A percentile compares a stretch with the other conserved stretches of the same genome.
Conservation (phyloP, 306 rosid species). For the Arachis stenosperma region DNA sequence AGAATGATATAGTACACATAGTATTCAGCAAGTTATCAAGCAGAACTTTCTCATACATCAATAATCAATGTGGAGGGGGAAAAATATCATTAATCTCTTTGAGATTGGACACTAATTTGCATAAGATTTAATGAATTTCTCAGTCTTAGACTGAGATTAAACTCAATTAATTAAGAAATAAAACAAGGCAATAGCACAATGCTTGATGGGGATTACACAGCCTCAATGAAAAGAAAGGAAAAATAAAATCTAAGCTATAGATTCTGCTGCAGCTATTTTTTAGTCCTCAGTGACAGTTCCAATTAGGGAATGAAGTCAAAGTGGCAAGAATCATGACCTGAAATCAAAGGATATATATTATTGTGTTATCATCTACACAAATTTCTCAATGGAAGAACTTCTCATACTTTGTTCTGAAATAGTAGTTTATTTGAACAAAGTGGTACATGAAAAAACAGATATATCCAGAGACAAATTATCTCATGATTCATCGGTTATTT, state of each 20-base stretch:
- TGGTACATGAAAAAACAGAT: no score
- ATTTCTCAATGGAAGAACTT: no score
- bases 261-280: not conserved
- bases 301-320: conserved; percentile 57
- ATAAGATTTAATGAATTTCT: not conserved
- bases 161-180: not conserved
- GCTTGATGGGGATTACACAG: not conserved
- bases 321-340: conserved; percentile 69
- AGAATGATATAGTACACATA: no score
- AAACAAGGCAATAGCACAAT: not conserved
- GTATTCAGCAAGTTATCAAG: no score
- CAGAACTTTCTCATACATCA: not conserved
- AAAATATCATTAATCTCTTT: not conserved
- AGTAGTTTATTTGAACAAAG: no score
- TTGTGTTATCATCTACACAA: no score
- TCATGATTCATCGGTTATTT: no score
- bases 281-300: conserved; percentile 19
- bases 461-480: no score
- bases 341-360: not conserved
- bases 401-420: no score
- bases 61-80: not conserved
- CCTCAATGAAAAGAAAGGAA: not conserved
- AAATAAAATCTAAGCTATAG: not conserved
- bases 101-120: no score
- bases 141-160: conserved; percentile 13